Base-by-base conservation (phyloP, 2,329 filamentous ascomycete species). In the Ophiostoma sp. region DNA sequence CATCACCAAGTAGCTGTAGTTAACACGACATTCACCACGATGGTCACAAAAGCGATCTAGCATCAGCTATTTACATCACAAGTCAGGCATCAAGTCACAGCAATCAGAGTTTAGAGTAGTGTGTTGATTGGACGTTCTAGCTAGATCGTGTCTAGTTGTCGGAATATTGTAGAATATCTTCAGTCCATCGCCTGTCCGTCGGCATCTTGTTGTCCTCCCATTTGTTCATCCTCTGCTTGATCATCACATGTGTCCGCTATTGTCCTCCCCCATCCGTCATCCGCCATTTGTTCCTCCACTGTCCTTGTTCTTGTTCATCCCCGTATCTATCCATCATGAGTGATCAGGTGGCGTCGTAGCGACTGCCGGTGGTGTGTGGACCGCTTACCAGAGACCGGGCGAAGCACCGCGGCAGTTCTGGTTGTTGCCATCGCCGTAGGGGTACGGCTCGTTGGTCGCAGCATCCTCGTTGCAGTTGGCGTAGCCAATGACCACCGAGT, bases 401-500 rank as follows among this genome's bases (percentile, higher is more conserved):
- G 60, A 57, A 1, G 54, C 39, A 8, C 33, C 68, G 3, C 44
- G 54, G 60, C 70, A 71, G 13, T 17, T 3, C 7, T 27, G 52
- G 23, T 71, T 71, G 68, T 70, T 71, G 41, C 70, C 70, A 6
- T 10, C 20, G 7, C 68, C 68, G 41, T 67, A 67, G 20, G 66
- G 23, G 60, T 71, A 71, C 8, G 70, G 70, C 39, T 31, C n/a
- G 48, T 64, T 67, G 7, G 44, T 39, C 20, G 31, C 31, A 2
- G 60, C 39, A 7, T 69, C 64, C 31, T 35, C 23, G 1, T 44
- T 44, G 72, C 72, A 73, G 68, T 73, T 71, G 35, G 54, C 68
- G 20, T 71, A 73, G 36, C 72, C 72, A 7, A 73, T 41, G 6
- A 73, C 69, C 3, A 70, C 69, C n/a, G 66, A 70, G 69, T 72